Base-by-base conservation (phyloP, 2,329 filamentous ascomycete species). In the Sclerotinia sclerotiorum region DNA sequence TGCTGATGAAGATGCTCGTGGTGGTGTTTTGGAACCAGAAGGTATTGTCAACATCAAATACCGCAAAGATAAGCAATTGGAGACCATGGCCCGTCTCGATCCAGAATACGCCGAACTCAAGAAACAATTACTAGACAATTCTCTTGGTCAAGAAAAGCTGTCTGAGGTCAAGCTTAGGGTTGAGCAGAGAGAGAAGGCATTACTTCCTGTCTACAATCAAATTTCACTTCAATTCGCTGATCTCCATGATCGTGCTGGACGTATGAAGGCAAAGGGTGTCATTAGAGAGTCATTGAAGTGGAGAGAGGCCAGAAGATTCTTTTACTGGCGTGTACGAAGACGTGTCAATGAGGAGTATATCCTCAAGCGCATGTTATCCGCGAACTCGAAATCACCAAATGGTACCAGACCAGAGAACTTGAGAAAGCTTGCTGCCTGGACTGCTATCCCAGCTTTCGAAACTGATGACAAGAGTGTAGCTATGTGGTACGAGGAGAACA, bases 31-130 rank as follows among this genome's bases (percentile, higher is more conserved):
- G 72, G 95, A 99, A 81, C 95, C 95, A 10, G 95, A 99, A 80
- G 95, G 95, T 84, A 98, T 98, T 78, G 90, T 99, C 68, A 93
- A 93, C 80, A 98, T 99, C 88, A 99, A 98, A 83, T 99, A 94
- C 86, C 92, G 93, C 79, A 94, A 92, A 80, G 94, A 99, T 77
- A 96, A 94, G 84, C 95, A 98, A 83, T 89, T 99, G 29, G 91
- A 96, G 79, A 97, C 94, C 69, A 99, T 99, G 95, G 90, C 93
- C 54, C 94, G 95, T 74, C 87, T 97, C 73, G 95, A 99, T 78
- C 84, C 90, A 1, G 86, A 85, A 56, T 99, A 99, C 76, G 90
- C 88, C 72, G 85, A 88, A 58, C 90, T 99, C 69, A 94, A 92
- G 84, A 92, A 92, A 81, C 86, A 91, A 80, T 84, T 93, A 65